These are phyloP conservation scores for Tetracentron sinense DNA, from an alignment of 164 flowering plant species.

Conservation along the genomic window DNA sequence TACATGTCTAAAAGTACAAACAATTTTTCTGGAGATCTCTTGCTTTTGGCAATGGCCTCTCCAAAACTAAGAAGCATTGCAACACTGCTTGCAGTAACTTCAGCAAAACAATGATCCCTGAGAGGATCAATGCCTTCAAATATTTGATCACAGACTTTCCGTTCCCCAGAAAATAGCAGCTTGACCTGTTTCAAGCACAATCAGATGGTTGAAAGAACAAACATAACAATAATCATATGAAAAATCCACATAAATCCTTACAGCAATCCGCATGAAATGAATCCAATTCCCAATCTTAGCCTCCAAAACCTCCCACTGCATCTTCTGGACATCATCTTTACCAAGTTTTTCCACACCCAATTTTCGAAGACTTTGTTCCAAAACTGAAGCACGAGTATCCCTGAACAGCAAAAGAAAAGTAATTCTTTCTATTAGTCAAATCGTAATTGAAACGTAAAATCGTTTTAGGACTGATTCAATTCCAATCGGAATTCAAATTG, in stretches of 20 bases:
- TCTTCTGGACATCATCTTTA: conserved; percentile 92
- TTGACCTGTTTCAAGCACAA: conserved; percentile 68
- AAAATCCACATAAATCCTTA: conserved; percentile 31
- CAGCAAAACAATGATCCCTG: conserved; percentile 81
- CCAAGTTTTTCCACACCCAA: conserved; percentile 85
- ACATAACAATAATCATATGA: not conserved
- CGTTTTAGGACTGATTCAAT: too few relatives aligned
- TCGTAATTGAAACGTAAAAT: too few relatives aligned
- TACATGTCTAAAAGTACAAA: conserved; percentile 96
- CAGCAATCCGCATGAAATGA: conserved; percentile 84
- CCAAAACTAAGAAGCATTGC: conserved; percentile 93
- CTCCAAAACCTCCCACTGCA: conserved; percentile 97
- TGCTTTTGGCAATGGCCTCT: conserved; percentile 95
- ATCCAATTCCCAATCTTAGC: conserved; percentile 95
- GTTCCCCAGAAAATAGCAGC: conserved; percentile 78
- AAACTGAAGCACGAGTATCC: conserved; percentile 70
- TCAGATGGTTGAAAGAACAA: conserved; percentile 13
- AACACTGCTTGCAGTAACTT: conserved; percentile 76
- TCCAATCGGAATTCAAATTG: too few relatives aligned
- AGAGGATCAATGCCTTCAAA: conserved; percentile 71
- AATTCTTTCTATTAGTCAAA: too few relatives aligned
- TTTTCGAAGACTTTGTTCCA: conserved; percentile 83
- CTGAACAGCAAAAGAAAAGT: conserved; percentile 32
- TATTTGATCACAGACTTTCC: conserved; percentile 82
- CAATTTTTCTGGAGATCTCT: conserved; percentile 93